A percentile compares a stretch with the other conserved stretches of the same genome.
Conservation (phyloP, 768 basidiomycete genomes). For the Mycena floridula region DNA sequence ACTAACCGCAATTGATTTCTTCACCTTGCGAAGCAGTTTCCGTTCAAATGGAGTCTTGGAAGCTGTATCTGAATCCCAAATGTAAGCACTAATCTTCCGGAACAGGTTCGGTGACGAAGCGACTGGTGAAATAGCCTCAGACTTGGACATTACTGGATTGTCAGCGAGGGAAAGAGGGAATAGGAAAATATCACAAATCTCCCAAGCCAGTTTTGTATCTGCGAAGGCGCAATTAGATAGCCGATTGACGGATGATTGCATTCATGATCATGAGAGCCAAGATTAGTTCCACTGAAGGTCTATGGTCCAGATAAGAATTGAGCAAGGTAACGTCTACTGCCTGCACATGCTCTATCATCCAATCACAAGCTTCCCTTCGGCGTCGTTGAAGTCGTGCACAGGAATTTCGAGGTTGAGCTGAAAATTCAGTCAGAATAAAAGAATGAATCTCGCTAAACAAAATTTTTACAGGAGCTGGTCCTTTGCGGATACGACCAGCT, state of each 20-base stretch:
- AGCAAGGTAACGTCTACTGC: not conserved
- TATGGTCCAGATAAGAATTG: too few species aligned
- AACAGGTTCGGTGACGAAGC: too few species aligned
- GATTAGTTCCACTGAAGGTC: too few species aligned
- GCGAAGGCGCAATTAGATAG: too few species aligned
- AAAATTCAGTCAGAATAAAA: slow-evolving; percentile 6
- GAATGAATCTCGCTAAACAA: not conserved
- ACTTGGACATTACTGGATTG: not conserved
- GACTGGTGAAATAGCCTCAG: not conserved
- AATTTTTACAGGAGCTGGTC: slow-evolving; percentile 83
- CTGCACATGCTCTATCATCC: slow-evolving; percentile 29
- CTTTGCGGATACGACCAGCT: slow-evolving; percentile 95
- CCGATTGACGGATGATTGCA: too few species aligned
- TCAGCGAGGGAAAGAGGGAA: not conserved
- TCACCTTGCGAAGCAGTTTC: slow-evolving; percentile 14
- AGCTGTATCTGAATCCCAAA: slow-evolving; percentile 19
- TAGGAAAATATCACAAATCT: too few species aligned
- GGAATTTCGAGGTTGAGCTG: slow-evolving; percentile 95
- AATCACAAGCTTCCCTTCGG: slow-evolving; percentile 78
- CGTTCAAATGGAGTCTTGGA: slow-evolving; percentile 15
- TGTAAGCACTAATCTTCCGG: slow-evolving; percentile 14
- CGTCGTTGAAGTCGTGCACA: slow-evolving; percentile 81
- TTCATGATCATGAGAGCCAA: too few species aligned
- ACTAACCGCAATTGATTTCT: not conserved
- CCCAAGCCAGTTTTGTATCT: too few species aligned